phyloP scores from a whole-genome alignment of 345 rosid genomes.

The Melastoma malabathricum region DNA sequence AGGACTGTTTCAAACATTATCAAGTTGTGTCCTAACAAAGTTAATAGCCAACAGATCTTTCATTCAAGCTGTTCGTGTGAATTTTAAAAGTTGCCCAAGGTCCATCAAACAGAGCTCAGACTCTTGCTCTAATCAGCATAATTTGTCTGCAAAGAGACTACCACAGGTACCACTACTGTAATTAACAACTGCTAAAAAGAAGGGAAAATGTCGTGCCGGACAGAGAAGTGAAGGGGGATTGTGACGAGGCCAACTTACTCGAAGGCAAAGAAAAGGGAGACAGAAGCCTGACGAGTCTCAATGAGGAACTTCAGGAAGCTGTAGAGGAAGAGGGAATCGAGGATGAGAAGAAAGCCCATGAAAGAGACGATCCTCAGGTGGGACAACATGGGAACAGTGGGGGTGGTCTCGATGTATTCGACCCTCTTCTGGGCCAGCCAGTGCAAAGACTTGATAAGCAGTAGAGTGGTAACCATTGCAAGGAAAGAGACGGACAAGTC shows the following conservation, averaged over 20 bases:
- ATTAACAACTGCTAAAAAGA: too few species aligned
- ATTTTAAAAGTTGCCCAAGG: too few species aligned
- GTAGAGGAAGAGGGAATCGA: conserved; percentile 57
- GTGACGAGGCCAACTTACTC: conserved; percentile 45
- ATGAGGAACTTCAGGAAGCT: conserved; percentile 41
- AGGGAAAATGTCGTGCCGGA: neutral
- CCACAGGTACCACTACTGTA: too few species aligned
- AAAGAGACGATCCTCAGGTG: conserved; percentile 74
- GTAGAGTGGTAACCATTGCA: conserved; percentile 65
- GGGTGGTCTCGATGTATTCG: conserved; percentile 92
- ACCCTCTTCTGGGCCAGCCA: conserved; percentile 98
- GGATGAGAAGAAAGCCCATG: conserved; percentile 55
- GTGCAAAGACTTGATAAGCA: conserved; percentile 74
- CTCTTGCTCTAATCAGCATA: too few species aligned
- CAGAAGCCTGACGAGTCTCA: conserved; percentile 62
- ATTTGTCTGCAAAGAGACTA: too few species aligned
- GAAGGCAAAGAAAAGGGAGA: conserved; percentile 84
- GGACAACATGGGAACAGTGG: conserved; percentile 54
- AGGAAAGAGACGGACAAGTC: conserved; percentile 74
- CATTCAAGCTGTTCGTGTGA: too few species aligned
- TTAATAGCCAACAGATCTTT: too few species aligned
- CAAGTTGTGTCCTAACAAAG: too few species aligned
- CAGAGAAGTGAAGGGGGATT: neutral
- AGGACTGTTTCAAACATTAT: too few species aligned
- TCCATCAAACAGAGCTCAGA: too few species aligned